Base-by-base conservation (phyloP, 2,329 filamentous ascomycete species). In the Trichoderma sp. region DNA sequence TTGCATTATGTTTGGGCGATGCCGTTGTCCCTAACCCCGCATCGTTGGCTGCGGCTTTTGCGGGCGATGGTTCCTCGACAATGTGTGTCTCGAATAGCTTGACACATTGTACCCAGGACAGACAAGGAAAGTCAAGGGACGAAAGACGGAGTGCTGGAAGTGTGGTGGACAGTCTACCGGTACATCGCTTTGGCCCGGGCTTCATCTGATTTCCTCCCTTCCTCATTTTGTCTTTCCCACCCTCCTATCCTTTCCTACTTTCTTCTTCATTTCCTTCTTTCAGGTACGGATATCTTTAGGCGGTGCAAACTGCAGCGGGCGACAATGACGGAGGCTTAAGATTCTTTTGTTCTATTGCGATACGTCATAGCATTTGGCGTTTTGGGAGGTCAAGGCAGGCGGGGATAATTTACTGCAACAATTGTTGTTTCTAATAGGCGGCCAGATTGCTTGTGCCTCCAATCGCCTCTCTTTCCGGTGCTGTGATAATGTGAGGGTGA, bases 291-390 rank as follows among this genome's bases (percentile, higher is more conserved):
- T 45, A 60, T 62, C 66, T 34, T 54, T 41, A 28, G 47, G 58
- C 44, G 39, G 44, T 52, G 50, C 45, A 41, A 54, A 62, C 48
- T 52, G 59, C 26, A 50, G 50, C n/a, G 55, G 64, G 45, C 34
- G 30, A 52, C 17, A 39, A 41, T 44, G 58, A 48, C 12, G 54
- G 41, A 68, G 67, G 66, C 67, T 70, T 45, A 21, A 54, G 48
- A 48, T 28, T 60, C 19, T 50, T 39, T 60, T 50, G 19, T 21
- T 52, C 30, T 62, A 63, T 47, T 52, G 52, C 62, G 57, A 63
- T 48, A 65, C 64, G 64, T 65, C 72, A 74, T 73, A 71, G 71
- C 67, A 71, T 69, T 69, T 67, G 71, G 71, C 68, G 71, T 70
- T 70, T 39, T 65, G 19, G 41, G 59, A 34, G 50, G 48, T 34